Evolutionary conservation across 108 stramenopile species (phyloP), one percentile per base, ranked within the genome.

Genomic region (Cylindrotheca closterium): DNA sequence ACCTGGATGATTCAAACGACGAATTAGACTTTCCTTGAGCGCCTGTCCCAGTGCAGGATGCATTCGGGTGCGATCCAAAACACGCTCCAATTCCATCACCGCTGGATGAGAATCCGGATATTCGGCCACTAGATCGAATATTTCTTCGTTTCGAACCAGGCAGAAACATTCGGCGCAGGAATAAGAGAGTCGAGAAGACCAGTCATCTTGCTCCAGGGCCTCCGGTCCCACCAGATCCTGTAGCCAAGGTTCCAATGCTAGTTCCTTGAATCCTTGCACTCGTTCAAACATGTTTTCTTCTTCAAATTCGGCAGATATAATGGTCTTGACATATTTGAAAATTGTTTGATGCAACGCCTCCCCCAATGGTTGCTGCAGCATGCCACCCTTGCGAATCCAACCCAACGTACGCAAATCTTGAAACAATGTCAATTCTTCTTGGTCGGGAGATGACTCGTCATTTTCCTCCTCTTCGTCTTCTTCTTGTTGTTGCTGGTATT

Each of bases 1-100:
- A 30, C 98, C 98, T 0, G 94, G 90, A 83, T 98, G 98, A 27
- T 96, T 73, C 60, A 98, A 69, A n/a, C 98, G 78, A 17, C 77
- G 65, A 21, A 77, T 55, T 57, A 98, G 70, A n/a, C 74, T 74
- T 18, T 60, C 47, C 27, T 73, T 62, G 50, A 88, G 84, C 24
- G 81, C 74, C 1, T 59, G 12, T 7, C 73, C 81, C 30, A 93
- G 45, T 26, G 67, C 32, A 5, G 52, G 32, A 66, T 78, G 66
- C 69, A 77, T 74, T 21, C 68, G 60, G 3, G 86, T 86, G 4
- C 62, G 47, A 29, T 83, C 79, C 15, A 91, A 59, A 0, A 88
- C 82, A 60, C 57, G 47, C n/a, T 71, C 70, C 7, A 94, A 61
- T 67, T 94, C 92, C 8, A 60, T 23, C 0, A 94, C 82, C 10